A percentile compares a stretch with the other conserved stretches of the same genome.
Evolutionary conservation across 2,329 filamentous ascomycete genomes (phyloP).

Genomic region (Pseudocercospora ulei): DNA sequence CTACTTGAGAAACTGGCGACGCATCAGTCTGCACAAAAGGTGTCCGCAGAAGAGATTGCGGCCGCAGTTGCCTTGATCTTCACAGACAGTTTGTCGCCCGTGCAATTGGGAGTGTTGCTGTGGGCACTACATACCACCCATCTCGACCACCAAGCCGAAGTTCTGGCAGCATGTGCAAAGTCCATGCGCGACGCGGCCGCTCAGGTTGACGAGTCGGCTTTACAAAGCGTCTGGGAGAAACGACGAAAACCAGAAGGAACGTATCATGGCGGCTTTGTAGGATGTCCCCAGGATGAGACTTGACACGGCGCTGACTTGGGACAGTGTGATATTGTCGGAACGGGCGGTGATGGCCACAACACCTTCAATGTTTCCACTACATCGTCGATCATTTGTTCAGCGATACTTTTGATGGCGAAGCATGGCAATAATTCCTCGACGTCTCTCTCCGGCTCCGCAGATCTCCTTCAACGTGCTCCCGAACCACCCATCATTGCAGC

Average conservation of each 20-base stretch:
- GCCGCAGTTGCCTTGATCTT: constrained; percentile 86
- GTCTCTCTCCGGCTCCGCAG: constrained; percentile 88
- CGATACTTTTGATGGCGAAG: constrained; percentile 77
- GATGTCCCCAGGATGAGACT: too few species aligned
- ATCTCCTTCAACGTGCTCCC: constrained; percentile 70
- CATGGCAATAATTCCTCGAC: constrained; percentile 94
- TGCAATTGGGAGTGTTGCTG: constrained; percentile 76
- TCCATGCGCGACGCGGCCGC: constrained; percentile 76
- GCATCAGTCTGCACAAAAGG: constrained; percentile 36
- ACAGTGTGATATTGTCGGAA: constrained; percentile 88
- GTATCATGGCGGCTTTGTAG: constrained; percentile 75
- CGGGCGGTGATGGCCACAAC: constrained; percentile 89
- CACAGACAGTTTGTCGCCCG: constrained; percentile 75
- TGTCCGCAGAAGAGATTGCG: constrained; percentile 73
- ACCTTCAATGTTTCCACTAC: constrained; percentile 98
- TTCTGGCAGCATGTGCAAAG: constrained; percentile 73
- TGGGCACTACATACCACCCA: constrained; percentile 88
- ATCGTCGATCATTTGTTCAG: constrained; percentile 80
- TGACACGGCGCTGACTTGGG: too few species aligned
- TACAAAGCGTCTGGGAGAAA: constrained; percentile 53
- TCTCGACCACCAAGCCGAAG: constrained; percentile 71
- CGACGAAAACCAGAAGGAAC: constrained; percentile 57
- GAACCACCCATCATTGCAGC: constrained; percentile 63
- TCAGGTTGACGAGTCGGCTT: constrained; percentile 54
- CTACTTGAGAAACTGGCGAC: constrained; percentile 60